phyloP scores from a whole-genome alignment of 768 basidiomycete genomes.

The Boletus rex-veris region DNA sequence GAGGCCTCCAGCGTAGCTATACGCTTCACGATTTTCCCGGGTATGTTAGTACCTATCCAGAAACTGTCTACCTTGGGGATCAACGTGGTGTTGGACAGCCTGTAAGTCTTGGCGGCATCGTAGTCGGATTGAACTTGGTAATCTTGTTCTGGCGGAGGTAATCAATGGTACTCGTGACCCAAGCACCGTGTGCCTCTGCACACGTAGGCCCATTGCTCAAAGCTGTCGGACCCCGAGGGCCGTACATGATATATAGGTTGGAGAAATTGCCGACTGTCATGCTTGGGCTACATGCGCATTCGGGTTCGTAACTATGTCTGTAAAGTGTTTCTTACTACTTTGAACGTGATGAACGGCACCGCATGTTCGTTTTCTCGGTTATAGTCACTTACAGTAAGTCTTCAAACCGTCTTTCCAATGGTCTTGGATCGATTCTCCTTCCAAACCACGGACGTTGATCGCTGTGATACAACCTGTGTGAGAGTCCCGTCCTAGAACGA shows the following conservation, averaged over 20 bases:
- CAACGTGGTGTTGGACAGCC: constrained; percentile 3
- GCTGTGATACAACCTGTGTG: background rate
- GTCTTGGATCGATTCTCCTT: background rate
- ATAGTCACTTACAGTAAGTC: too few relatives aligned
- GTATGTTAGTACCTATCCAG: constrained; percentile 1
- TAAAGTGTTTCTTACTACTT: background rate
- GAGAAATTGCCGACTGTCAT: background rate
- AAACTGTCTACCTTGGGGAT: constrained; percentile 1
- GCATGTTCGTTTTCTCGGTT: too few relatives aligned
- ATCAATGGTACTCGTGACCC: background rate
- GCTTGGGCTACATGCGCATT: background rate
- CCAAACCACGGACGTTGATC: background rate
- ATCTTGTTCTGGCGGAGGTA: constrained; percentile 4
- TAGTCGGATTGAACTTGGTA: constrained; percentile 5
- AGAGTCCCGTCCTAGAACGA: background rate
- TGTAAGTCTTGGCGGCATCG: constrained; percentile 2
- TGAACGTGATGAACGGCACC: too few relatives aligned
- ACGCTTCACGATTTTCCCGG: constrained; percentile 8
- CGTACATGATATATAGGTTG: background rate
- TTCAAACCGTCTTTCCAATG: background rate
- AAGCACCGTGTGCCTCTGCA: background rate
- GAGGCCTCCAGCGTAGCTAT: constrained; percentile 6
- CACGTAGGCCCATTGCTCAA: background rate
- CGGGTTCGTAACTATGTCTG: too few relatives aligned
- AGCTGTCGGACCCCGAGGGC: background rate